Percentiles rank a stretch among this genome's conserved stretches.
Evolutionary conservation across 202 grass and related monocot genomes (phyloP).

Genomic region (Hordeum pubiflorum): DNA sequence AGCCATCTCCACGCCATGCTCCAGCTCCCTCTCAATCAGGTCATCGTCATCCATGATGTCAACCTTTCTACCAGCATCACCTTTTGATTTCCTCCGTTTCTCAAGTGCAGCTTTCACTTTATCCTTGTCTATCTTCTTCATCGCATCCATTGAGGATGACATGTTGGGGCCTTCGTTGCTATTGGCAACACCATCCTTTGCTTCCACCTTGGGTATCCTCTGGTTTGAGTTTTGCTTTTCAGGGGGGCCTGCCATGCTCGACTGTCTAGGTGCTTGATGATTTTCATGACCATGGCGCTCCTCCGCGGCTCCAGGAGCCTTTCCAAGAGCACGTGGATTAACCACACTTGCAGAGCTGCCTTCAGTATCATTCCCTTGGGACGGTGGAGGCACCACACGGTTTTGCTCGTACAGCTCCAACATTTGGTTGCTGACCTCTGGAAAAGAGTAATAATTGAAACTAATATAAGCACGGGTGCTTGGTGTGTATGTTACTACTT

Average conservation of each 20-base stretch:
- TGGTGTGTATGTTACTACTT: neutral
- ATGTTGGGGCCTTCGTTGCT: neutral
- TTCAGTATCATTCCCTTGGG: neutral
- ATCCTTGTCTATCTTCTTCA: slow-evolving; percentile 69
- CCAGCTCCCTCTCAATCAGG: slow-evolving; percentile 78
- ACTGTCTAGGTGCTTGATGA: slow-evolving; percentile 23
- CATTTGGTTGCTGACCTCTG: neutral
- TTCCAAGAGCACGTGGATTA: slow-evolving; percentile 38
- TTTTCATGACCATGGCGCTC: slow-evolving; percentile 25
- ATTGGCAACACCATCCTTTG: neutral
- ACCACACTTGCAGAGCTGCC: slow-evolving; percentile 32
- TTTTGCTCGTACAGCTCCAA: neutral
- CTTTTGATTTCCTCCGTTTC: neutral
- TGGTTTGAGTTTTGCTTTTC: neutral
- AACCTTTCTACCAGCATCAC: neutral
- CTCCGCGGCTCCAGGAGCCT: slow-evolving; percentile 23
- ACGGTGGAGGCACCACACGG: neutral
- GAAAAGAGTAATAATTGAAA: neutral
- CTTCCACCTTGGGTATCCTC: neutral
- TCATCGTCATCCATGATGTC: slow-evolving; percentile 63
- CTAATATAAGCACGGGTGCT: neutral
- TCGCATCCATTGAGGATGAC: slow-evolving; percentile 50
- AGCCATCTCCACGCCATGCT: slow-evolving; percentile 72
- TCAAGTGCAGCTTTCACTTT: slow-evolving; percentile 51
- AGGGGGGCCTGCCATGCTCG: neutral